Conservation (phyloP, 1,139 yeast genomes). For the Lodderomyces metapsilosis region DNA sequence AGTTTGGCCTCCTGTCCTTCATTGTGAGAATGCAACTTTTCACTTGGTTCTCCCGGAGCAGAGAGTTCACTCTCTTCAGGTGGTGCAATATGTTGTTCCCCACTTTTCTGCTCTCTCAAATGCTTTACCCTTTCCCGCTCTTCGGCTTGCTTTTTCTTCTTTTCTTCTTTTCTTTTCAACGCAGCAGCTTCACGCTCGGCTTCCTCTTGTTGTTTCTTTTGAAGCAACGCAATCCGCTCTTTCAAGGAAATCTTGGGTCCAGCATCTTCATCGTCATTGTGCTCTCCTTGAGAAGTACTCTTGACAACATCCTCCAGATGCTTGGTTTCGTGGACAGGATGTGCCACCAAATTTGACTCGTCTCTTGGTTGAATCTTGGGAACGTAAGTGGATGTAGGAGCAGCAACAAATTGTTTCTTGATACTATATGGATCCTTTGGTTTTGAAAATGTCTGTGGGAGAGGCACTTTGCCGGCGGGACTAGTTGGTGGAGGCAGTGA, state of each 20-base stretch:
- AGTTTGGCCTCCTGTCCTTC: not conserved
- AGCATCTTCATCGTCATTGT: conserved; percentile 35
- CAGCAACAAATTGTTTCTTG: conserved; percentile 43
- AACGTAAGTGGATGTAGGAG: conserved; percentile 44
- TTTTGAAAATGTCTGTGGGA: conserved; percentile 30
- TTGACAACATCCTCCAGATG: conserved; percentile 25
- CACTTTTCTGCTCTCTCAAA: conserved; percentile 14
- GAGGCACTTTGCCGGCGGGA: conserved; percentile 11
- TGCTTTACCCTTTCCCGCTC: conserved; percentile 15
- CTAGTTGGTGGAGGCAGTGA: not conserved
- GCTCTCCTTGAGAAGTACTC: conserved; percentile 16
- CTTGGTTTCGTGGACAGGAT: conserved; percentile 25
- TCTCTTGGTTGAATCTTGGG: conserved; percentile 47
- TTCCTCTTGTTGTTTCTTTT: conserved; percentile 78
- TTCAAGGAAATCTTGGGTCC: conserved; percentile 78
- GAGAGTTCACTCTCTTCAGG: not conserved
- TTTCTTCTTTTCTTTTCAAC: conserved; percentile 54
- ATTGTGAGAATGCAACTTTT: not conserved
- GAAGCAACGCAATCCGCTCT: conserved; percentile 69
- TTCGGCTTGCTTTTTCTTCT: conserved; percentile 40
- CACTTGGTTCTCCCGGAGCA: not conserved
- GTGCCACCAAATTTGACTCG: conserved; percentile 33
- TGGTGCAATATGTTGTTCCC: conserved; percentile 7
- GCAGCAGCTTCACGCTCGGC: conserved; percentile 72
- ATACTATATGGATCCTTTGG: conserved; percentile 42